Evolutionary conservation across 2,329 filamentous ascomycete genomes (phyloP), one percentile per base, ranked within the genome.

Genomic region (Pseudogymnoascus sp.): DNA sequence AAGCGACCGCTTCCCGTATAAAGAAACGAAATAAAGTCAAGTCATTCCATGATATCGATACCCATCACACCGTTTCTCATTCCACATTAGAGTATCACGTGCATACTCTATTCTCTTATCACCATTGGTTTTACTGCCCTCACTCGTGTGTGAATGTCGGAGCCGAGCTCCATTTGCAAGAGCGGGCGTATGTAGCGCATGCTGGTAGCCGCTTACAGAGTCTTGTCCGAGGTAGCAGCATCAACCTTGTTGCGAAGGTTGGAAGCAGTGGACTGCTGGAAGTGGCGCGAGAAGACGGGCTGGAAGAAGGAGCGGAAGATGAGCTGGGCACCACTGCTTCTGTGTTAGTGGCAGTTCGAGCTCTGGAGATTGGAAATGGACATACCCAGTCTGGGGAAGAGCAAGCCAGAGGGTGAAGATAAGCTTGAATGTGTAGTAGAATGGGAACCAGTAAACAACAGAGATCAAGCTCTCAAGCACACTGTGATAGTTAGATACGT

Each of bases 391-490:
- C 76, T 90, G 84, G 75, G 94, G 94, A 72, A 99, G 91, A 70
- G 93, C 87, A 80, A 99, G 91, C 94, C 94, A 99, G 75, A 99
- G 87, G 71, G 97, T 83, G 75, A 97, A 89, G 73, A 95, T 81
- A 74, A 99, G 97, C 85, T 99, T 99, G 89, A 99, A 97, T 74
- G 92, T 93, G 79, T 90, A 99, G 88, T 99, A 99, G 82, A 99
- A 99, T 73, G 94, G 89, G 81, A 95, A 91, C 90, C 90, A 95
- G 83, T 94, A 94, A 66, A 93, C 89, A 66, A 91, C 88, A 77
- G 83, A 91, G 71, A 95, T 78, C 64, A 89, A 82, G 75, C 88
- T 91, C 82, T 95, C 90, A 69, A 91, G 73, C 58, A 94, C 88
- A 64, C 82, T 86, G 67, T 12, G 20, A 57, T 61, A 20, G 43